These are phyloP conservation scores for Scedosporium aurantiacum DNA, from an alignment of 2,329 filamentous ascomycete genomes.

Conservation along the genomic window DNA sequence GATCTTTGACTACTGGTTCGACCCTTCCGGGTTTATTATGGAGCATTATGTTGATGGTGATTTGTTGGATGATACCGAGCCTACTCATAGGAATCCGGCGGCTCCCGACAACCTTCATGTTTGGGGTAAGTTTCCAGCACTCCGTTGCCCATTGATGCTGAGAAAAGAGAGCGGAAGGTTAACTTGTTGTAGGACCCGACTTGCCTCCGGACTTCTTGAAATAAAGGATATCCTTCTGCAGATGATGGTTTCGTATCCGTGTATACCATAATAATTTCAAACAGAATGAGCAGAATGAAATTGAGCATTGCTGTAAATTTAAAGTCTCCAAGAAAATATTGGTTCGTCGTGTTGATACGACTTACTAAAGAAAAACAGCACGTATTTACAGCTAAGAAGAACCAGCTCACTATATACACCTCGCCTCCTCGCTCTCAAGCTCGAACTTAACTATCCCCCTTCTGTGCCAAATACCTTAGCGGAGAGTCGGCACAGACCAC, in stretches of 20 bases:
- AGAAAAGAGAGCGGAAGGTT: too few species aligned
- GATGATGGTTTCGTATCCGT: not conserved
- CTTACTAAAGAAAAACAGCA: not conserved
- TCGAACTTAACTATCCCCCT: not conserved
- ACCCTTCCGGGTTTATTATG: conserved; percentile 50
- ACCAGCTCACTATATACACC: not conserved
- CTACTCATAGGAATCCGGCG: conserved; percentile 28
- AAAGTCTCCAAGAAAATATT: not conserved
- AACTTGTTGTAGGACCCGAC: conserved; percentile 9
- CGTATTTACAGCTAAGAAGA: not conserved
- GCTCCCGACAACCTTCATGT: conserved; percentile 32
- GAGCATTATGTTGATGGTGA: conserved; percentile 65
- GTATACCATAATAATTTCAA: not conserved
- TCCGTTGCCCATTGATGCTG: not conserved
- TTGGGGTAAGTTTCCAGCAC: conserved; percentile 24
- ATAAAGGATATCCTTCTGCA: not conserved
- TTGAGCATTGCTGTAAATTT: conserved; percentile 6
- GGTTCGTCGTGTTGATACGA: not conserved
- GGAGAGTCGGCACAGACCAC: not conserved
- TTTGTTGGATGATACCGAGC: conserved; percentile 44
- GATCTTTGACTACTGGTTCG: conserved; percentile 45
- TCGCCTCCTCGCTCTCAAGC: not conserved
- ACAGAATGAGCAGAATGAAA: not conserved
- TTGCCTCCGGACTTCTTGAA: conserved; percentile 11
- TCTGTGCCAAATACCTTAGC: not conserved